Base-by-base conservation (phyloP, 177 flowering plant genomes). In the Vitis hybrid region DNA sequence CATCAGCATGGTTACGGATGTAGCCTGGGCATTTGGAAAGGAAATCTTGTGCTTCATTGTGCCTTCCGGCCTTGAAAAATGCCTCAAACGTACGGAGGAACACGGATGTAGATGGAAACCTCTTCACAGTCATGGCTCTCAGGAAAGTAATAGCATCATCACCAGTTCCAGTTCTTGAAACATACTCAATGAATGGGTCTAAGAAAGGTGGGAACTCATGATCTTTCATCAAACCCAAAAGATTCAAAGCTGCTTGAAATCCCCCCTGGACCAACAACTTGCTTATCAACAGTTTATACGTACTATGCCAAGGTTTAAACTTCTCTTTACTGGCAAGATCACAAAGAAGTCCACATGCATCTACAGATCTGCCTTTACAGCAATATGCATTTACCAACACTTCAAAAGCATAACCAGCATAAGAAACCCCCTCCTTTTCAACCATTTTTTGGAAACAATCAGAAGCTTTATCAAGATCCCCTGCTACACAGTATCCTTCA, bases 1-100 rank as follows among this genome's bases (percentile, higher is more conserved):
- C 88, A 84, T 93, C 97, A 56, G 91, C 90, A 81, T 89, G 81
- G 75, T 82, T 78, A 3, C 86, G 85, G 6, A 93, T 82, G 76
- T 76, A 76, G 29, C 76, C 45, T 56, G 98, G 98, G 70, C 88
- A 88, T 62, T 76, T 81, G 0, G 86, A 79, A 68, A 93, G 88
- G 49, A 86, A 76, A 77, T 85, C 78, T 51, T 90, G 97, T 18
- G 98, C 97, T 68, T 83, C 86, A 49, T 33, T 60, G 66, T 77
- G 84, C 79, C 88, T 87, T 56, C 85, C 83, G 20, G 87, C 83
- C 71, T 83, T 73, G 69, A 86, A 82, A 73, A 85, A 84, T 29
- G 92, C 86, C 74, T 87, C 84, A 74, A 93, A 89, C 65, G 91
- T 55, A 2, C 68, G 77, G 55, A 89, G 70, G 63, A 81, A 77